Evolutionary conservation across 1,284 basidiomycete genomes (phyloP).

Genomic region (Tremellales sp.): DNA sequence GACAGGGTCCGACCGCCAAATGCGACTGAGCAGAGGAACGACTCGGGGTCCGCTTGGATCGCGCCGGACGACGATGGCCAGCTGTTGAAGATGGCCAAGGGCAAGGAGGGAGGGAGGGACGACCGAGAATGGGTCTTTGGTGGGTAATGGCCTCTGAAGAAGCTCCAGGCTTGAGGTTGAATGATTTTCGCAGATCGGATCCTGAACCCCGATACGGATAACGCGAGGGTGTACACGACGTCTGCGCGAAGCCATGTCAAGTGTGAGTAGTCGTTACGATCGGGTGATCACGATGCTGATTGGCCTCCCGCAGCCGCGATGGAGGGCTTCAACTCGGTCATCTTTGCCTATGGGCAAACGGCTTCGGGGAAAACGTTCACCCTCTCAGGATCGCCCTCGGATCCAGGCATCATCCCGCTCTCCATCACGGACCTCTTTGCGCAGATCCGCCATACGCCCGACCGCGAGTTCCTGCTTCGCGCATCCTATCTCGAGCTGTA

Average conservation of each 20-base stretch:
- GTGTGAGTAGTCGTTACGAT: slow-evolving; percentile 30
- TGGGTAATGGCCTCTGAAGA: slow-evolving; percentile 52
- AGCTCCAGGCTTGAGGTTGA: slow-evolving; percentile 39
- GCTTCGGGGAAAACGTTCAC: slow-evolving; percentile 87
- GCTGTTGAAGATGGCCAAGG: slow-evolving; percentile 39
- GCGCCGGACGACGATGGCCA: slow-evolving; percentile 36
- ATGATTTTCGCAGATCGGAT: slow-evolving; percentile 45
- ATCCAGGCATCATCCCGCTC: slow-evolving; percentile 92
- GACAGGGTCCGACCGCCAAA: slow-evolving; percentile 65
- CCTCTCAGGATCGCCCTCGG: slow-evolving; percentile 70
- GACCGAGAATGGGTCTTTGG: slow-evolving; percentile 49
- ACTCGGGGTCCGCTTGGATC: slow-evolving; percentile 34
- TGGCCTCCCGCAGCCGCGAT: slow-evolving; percentile 61
- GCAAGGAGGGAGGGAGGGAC: slow-evolving; percentile 30
- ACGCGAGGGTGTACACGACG: slow-evolving; percentile 76
- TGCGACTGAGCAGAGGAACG: slow-evolving; percentile 42
- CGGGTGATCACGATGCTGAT: background rate
- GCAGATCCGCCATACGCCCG: slow-evolving; percentile 48
- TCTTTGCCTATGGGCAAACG: slow-evolving; percentile 79
- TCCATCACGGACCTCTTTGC: slow-evolving; percentile 62
- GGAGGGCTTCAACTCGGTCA: slow-evolving; percentile 93
- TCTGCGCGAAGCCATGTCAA: slow-evolving; percentile 82
- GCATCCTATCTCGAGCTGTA: slow-evolving; percentile 96
- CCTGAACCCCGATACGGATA: slow-evolving; percentile 58
- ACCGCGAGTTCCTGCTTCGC: slow-evolving; percentile 83